Evolutionary conservation across 2,329 filamentous ascomycete genomes (phyloP).

Genomic region (Didymella glomerata): DNA sequence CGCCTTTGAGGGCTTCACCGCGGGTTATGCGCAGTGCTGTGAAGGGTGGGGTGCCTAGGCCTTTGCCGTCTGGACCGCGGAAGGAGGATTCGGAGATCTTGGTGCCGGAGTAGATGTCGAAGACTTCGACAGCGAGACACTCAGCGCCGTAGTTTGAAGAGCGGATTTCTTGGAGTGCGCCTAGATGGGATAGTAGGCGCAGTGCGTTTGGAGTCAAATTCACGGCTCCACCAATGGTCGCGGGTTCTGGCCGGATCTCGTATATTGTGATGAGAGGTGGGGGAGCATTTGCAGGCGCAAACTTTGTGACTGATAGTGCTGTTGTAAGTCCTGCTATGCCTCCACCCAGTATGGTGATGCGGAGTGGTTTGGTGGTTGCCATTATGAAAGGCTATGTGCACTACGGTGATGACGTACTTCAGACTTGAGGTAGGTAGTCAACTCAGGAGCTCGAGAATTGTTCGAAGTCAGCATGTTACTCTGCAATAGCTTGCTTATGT

Average conservation of each 20-base stretch:
- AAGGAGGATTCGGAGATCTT: constrained; percentile 56
- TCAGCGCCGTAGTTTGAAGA: constrained; percentile 52
- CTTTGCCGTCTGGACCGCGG: constrained; percentile 53
- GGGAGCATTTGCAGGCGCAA: constrained; percentile 46
- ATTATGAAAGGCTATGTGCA: background rate
- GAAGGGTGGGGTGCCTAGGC: constrained; percentile 56
- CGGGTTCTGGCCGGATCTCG: constrained; percentile 57
- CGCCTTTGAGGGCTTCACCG: constrained; percentile 55
- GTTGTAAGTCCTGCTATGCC: constrained; percentile 48
- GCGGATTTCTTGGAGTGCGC: constrained; percentile 57
- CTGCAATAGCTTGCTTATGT: constrained; percentile 5
- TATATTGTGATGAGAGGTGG: constrained; percentile 56
- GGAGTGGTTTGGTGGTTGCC: constrained; percentile 21
- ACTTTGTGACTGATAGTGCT: constrained; percentile 57
- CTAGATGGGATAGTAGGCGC: constrained; percentile 61
- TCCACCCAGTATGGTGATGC: constrained; percentile 44
- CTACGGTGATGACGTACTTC: background rate
- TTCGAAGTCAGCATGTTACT: background rate
- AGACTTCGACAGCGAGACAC: constrained; percentile 56
- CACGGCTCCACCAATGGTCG: constrained; percentile 66
- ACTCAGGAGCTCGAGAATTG: background rate
- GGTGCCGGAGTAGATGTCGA: constrained; percentile 54
- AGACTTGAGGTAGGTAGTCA: background rate
- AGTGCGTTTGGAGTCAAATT: constrained; percentile 70
- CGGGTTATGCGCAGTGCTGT: constrained; percentile 56